Conservation (phyloP, 768 basidiomycete species). For the Lentinula sp. region DNA sequence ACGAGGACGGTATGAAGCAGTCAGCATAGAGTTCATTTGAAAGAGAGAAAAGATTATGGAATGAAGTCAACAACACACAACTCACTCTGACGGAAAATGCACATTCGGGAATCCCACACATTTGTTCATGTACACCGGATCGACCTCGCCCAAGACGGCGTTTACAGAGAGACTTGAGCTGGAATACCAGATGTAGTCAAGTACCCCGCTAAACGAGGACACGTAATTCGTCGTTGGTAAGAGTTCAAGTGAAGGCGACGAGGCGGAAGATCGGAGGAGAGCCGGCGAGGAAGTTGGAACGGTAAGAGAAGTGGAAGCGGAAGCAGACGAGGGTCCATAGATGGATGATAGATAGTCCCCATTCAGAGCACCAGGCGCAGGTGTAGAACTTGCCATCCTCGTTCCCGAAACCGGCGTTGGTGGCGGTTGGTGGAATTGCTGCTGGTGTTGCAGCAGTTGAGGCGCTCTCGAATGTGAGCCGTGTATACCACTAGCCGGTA, state of each 20-base stretch:
- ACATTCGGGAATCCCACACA: constrained; percentile 95
- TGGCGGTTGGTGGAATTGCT: background rate
- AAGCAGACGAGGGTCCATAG: background rate
- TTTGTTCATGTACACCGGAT: constrained; percentile 78
- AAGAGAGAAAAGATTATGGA: constrained; percentile 4
- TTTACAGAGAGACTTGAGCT: constrained; percentile 67
- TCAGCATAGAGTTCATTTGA: constrained; percentile 9
- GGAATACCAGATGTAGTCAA: constrained; percentile 96
- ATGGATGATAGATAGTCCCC: background rate
- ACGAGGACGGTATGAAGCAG: constrained; percentile 9
- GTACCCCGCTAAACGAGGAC: constrained; percentile 76
- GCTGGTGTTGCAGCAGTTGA: background rate
- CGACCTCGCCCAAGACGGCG: constrained; percentile 84
- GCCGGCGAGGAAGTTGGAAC: background rate
- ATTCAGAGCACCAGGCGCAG: background rate
- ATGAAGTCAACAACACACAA: background rate
- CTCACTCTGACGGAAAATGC: constrained; percentile 96
- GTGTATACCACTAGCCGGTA: background rate
- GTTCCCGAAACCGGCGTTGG: background rate
- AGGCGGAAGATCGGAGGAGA: background rate
- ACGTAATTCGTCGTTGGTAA: constrained; percentile 84
- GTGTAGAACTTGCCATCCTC: background rate
- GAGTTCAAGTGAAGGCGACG: constrained; percentile 22
- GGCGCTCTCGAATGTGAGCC: background rate
- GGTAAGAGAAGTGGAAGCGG: background rate